Evolutionary conservation across 148 eudicot genomes (phyloP).

Genomic region (Cornus kousa): DNA sequence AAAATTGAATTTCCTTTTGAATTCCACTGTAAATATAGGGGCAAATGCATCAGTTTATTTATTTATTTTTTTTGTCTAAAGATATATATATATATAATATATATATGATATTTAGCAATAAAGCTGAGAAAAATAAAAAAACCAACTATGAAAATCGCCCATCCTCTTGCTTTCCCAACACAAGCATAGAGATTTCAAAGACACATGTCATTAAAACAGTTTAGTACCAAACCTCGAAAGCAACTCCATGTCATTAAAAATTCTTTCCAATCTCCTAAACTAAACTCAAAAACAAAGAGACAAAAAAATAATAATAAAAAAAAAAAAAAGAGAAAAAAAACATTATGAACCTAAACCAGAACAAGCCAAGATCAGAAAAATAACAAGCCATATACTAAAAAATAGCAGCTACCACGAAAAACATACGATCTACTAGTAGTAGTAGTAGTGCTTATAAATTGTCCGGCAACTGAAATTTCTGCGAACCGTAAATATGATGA

Average conservation of each 20-base stretch:
- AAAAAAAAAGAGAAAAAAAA: neutral
- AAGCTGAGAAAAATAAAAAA: neutral
- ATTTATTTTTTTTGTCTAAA: too few relatives aligned
- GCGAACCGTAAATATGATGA: conserved; percentile 67
- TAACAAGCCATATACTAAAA: neutral
- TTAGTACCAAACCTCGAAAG: neutral
- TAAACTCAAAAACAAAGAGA: too few relatives aligned
- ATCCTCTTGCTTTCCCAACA: neutral
- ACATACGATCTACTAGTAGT: neutral
- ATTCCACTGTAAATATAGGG: too few relatives aligned
- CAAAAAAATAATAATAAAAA: neutral
- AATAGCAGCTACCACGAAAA: neutral
- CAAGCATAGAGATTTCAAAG: neutral
- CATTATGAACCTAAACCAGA: neutral
- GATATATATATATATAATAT: too few relatives aligned
- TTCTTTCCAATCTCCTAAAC: neutral
- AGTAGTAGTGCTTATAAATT: conserved; percentile 22
- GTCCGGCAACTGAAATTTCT: conserved; percentile 48
- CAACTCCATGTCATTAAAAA: neutral
- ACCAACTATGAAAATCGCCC: neutral
- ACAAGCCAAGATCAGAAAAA: neutral
- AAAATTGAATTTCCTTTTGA: too few relatives aligned
- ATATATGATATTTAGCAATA: too few relatives aligned
- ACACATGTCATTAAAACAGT: neutral
- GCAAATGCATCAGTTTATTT: too few relatives aligned